phyloP scores from a whole-genome alignment of 495 filamentous ascomycete species.

The Staphylotrichum tortipilum region DNA sequence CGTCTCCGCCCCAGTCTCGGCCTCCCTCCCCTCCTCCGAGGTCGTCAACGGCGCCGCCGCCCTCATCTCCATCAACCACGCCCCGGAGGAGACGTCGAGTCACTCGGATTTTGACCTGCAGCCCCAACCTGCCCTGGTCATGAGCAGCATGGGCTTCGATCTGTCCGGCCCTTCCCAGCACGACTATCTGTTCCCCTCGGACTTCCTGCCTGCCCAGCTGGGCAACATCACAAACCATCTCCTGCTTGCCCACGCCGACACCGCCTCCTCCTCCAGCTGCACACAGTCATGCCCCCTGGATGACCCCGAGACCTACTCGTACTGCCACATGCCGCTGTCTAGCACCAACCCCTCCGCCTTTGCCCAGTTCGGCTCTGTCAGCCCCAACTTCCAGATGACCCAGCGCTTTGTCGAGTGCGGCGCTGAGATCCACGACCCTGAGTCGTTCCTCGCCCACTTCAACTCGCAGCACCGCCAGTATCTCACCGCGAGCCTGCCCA shows the following conservation, averaged over 20 bases:
- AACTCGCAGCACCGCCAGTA: constrained; percentile 20
- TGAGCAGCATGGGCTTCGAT: constrained; percentile 12
- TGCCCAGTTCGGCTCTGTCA: constrained; percentile 12
- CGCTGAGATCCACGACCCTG: constrained; percentile 19
- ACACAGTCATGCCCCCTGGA: constrained; percentile 22
- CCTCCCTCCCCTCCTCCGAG: constrained; percentile 12
- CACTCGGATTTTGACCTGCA: constrained; percentile 9
- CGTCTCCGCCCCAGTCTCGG: constrained; percentile 2
- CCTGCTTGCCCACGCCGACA: constrained; percentile 17
- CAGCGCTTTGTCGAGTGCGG: constrained; percentile 23
- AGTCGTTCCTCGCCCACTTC: constrained; percentile 26
- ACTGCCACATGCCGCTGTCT: constrained; percentile 22
- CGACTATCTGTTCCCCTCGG: constrained; percentile 7
- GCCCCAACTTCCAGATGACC: constrained; percentile 9
- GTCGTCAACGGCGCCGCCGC: constrained; percentile 25
- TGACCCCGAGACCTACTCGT: constrained; percentile 19
- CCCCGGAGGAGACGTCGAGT: constrained; percentile 11
- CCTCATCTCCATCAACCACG: constrained; percentile 29
- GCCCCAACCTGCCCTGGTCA: constrained; percentile 9
- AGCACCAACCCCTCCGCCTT: constrained; percentile 12
- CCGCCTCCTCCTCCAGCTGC: constrained; percentile 16
- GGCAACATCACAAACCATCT: constrained; percentile 24
- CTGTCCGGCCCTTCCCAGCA: constrained; percentile 9
- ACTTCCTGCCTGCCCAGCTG: constrained; percentile 8
- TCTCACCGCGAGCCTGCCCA: constrained; percentile 7